phyloP scores from a whole-genome alignment of 768 basidiomycete genomes.

The Leccinum boreale region DNA sequence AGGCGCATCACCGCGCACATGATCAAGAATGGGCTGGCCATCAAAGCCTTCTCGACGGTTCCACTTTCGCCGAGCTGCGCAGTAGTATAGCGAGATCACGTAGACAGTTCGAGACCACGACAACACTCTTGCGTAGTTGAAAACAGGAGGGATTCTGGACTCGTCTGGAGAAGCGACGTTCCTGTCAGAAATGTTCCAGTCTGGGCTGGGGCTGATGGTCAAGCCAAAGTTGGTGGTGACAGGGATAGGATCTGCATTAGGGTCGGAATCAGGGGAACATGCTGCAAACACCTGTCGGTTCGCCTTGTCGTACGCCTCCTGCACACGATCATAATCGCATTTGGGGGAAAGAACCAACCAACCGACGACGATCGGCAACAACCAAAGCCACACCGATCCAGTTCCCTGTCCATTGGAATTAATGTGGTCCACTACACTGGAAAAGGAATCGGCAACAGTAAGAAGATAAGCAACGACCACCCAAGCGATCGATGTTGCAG shows the following conservation, averaged over 20 bases:
- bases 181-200: background rate
- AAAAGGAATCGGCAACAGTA: conserved; percentile 16
- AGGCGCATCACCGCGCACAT: conserved; percentile 2
- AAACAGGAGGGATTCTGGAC: conserved; percentile 21
- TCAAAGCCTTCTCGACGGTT: conserved; percentile 4
- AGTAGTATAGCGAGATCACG: conserved; percentile 14
- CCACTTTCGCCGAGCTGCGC: conserved; percentile 12
- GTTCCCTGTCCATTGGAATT: conserved; percentile 37
- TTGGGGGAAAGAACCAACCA: conserved; percentile 42
- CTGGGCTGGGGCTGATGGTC: conserved; percentile 12
- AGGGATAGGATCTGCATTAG: background rate
- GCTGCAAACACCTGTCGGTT: conserved; percentile 4
- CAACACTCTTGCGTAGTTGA: conserved; percentile 22
- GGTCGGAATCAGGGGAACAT: background rate
- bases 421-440: conserved; percentile 17
- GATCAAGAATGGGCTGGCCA: background rate
- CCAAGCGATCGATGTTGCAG: conserved; percentile 40
- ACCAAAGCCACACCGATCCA: conserved; percentile 43
- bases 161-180: conserved; percentile 23
- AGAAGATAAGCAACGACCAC: conserved; percentile 41
- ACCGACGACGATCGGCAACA: conserved; percentile 38
- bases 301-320: conserved; percentile 13
- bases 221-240: conserved; percentile 10
- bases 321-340: conserved; percentile 34
- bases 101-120: conserved; percentile 21